Base-by-base conservation (phyloP, 495 filamentous ascomycete species). In the Arthonia radiata region DNA sequence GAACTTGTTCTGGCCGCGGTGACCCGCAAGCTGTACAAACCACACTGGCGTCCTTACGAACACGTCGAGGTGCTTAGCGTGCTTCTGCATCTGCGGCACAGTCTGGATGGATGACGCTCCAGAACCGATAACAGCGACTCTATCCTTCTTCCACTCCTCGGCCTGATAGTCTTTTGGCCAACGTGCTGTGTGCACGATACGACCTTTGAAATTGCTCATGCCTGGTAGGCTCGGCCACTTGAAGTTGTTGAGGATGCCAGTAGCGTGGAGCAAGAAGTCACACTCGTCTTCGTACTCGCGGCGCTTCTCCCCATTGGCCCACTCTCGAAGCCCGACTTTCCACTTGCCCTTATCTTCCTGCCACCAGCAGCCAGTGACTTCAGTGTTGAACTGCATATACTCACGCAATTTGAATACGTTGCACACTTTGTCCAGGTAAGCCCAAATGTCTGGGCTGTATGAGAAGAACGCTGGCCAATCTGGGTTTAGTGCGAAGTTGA, bases 111-210 rank as follows among this genome's bases (percentile, higher is more conserved):
- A 42, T 5, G 39, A 45, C 4, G 47, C 43, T 2, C 47, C 44
- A 5, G 45, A 49, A 1, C 43, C 47, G 25, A 49, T 38, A 9
- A 51, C 37, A 6, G 47, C 47, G 4, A 50, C 47, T 3, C 36
- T 53, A 12, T 49, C 48, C 21, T 57, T 54, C 39, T 49, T 44
- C 54, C 64, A 59, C 19, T 55, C 36, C 42, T 67, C 62, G 26
- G 59, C 53, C 31, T 60, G 52, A 28, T 57, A 59, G n/a, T 63
- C 47, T 17, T 48, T 37, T 17, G 48, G 51, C 31, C 52, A 56
- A 34, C 56, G 54, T 6, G 52, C 56, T 26, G 56, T 53, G 53
- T 64, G 66, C 12, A 57, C 52, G 1, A 45, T 29, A 9, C 19
- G 25, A 6, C 46, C 43, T 31, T 43, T 40, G 33, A 37, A 49